phyloP scores from a whole-genome alignment of 2,329 filamentous ascomycete species.

The Alternaria atra region DNA sequence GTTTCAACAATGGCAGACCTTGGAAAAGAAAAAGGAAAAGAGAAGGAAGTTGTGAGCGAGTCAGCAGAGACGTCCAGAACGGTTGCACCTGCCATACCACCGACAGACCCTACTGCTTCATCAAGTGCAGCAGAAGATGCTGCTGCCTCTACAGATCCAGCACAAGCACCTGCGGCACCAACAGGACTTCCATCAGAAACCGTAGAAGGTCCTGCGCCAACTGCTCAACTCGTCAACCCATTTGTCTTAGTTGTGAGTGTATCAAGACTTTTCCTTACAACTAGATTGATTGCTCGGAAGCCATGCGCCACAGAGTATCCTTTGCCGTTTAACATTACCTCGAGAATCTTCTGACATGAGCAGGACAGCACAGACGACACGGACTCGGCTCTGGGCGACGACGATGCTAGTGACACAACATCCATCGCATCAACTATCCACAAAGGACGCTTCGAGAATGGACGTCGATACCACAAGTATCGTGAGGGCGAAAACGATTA shows the following conservation, averaged over 20 bases:
- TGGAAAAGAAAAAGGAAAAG: slow-evolving; percentile 12
- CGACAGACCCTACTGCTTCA: not conserved
- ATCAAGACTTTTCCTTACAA: not conserved
- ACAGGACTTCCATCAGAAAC: slow-evolving; percentile 4
- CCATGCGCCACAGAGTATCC: not conserved
- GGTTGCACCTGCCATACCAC: not conserved
- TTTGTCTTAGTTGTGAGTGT: slow-evolving; percentile 20
- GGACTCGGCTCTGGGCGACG: slow-evolving; percentile 28
- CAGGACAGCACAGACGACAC: slow-evolving; percentile 25
- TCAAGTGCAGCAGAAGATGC: not conserved
- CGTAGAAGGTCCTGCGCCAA: slow-evolving; percentile 11
- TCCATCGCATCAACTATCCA: slow-evolving; percentile 43
- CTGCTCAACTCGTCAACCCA: slow-evolving; percentile 22
- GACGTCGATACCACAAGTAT: slow-evolving; percentile 45
- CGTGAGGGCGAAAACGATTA: slow-evolving; percentile 44
- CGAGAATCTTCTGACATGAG: not conserved
- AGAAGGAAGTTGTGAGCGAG: not conserved
- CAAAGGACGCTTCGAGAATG: slow-evolving; percentile 44
- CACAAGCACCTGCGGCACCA: not conserved
- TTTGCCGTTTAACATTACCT: not conserved
- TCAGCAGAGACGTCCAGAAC: not conserved
- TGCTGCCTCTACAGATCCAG: not conserved
- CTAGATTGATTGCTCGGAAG: not conserved
- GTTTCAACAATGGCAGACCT: not conserved
- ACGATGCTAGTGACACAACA: slow-evolving; percentile 37